Evolutionary conservation across 441 rosid genomes (phyloP), one percentile per base, ranked within the genome.

Genomic region (Biscutella laevigata): DNA sequence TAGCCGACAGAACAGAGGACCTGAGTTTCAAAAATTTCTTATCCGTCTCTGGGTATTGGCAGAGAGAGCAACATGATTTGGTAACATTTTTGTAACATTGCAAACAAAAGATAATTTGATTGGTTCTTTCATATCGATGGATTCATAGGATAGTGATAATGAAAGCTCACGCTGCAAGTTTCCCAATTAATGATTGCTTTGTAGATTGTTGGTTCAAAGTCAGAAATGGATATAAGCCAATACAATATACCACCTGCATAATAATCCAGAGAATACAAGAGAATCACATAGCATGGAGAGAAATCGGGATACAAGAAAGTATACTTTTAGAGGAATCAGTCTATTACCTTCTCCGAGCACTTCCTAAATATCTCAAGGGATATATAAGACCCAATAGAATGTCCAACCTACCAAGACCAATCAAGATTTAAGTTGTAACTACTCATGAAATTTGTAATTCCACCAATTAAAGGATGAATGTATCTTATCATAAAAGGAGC

Each of bases 371-470:
- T 71, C 55, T 82, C 86, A 65, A 82, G 59, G 27, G 74, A 53
- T 50, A 90, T 84, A 62, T 81, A 77, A n/a, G 89, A 67, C 41
- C 95, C 97, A 53, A 86, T 82, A 45, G 95, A 90, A 57, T 90
- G 95, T 27, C 84, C 94, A 71, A 86, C 87, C 95, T 86, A 66
- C 56, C 56, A 50, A 66, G 32, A 64, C 4, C 37, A 61, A 57
- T 29, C 10, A 26, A 12, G 66, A 37, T 32, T 61, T 4, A 7
- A 12, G 14, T 19, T 42, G 8, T 4, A 6, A 3, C 5, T 22
- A 8, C 15, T 25, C 54, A 50, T 38, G 16, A 35, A 25, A 17
- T 14, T 6, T 20, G 24, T 17, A 39, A 19, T 38, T 20, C 29
- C 20, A 6, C 24, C 29, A 22, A 21, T 6, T 5, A 36, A 16